These are phyloP conservation scores for Mycogone perniciosa DNA, from an alignment of 2,329 filamentous ascomycete species.

Conservation along the genomic window DNA sequence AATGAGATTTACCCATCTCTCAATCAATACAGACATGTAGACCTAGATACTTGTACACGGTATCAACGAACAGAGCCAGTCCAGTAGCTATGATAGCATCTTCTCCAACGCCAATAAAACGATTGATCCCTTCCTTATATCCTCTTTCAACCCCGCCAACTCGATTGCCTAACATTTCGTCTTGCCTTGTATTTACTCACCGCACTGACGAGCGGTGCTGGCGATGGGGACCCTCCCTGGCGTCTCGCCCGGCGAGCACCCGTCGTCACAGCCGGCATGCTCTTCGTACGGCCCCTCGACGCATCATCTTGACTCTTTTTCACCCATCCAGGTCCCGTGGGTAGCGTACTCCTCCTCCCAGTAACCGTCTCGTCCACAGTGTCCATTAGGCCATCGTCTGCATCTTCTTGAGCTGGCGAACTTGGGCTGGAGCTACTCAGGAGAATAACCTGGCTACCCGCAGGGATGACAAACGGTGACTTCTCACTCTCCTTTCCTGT, in stretches of 20 bases:
- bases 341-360: constrained; percentile 18
- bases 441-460: constrained; percentile 28
- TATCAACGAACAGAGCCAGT: background rate
- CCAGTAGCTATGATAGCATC: no score
- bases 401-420: constrained; percentile 13
- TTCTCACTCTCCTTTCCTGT: constrained; percentile 15
- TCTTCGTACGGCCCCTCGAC: background rate
- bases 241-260: background rate
- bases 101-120: background rate
- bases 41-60: background rate
- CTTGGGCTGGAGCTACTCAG: constrained; percentile 25
- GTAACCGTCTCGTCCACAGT: constrained; percentile 14
- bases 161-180: background rate
- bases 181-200: constrained; percentile 1
- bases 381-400: constrained; percentile 16
- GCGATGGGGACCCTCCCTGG: background rate
- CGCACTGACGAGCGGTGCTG: constrained; percentile 4
- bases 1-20: no score
- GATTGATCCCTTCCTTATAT: background rate
- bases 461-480: constrained; percentile 21
- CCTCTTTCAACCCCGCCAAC: background rate
- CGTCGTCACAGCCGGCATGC: background rate
- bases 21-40: no score
- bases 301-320: constrained; percentile 14
- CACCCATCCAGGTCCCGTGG: constrained; percentile 16